A percentile compares a stretch with the other conserved stretches of the same genome.
Evolutionary conservation across 192 early-diverging fungal species (phyloP).

Genomic region (Radiomyces spectabilis): DNA sequence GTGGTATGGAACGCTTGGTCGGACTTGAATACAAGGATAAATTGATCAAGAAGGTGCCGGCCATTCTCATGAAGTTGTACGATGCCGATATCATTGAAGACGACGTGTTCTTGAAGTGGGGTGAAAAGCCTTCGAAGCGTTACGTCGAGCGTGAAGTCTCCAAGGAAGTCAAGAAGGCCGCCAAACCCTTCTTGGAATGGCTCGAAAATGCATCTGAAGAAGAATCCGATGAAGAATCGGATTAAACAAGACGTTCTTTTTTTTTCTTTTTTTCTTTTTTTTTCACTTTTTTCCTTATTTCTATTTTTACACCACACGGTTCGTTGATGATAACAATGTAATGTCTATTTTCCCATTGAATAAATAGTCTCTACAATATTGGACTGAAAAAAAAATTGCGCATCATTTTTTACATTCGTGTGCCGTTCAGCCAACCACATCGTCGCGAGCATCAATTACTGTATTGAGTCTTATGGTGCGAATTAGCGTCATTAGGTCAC

Average conservation of each 20-base stretch:
- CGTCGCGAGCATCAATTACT: no score
- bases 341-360: background rate
- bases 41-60: slow-evolving; percentile 57
- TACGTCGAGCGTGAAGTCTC: slow-evolving; percentile 78
- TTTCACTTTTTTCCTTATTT: background rate
- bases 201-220: slow-evolving; percentile 84
- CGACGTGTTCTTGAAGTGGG: slow-evolving; percentile 85
- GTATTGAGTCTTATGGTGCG: no score
- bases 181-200: slow-evolving; percentile 89
- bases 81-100: slow-evolving; percentile 89
- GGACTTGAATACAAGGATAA: slow-evolving; percentile 43
- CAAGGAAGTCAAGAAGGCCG: slow-evolving; percentile 78
- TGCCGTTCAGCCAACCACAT: no score
- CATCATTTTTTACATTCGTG: no score
- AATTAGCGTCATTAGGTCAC: no score
- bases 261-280: background rate
- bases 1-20: slow-evolving; percentile 86
- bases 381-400: no score
- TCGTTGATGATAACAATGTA: no score
- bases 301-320: background rate
- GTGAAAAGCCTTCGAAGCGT: slow-evolving; percentile 63
- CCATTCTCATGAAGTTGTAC: slow-evolving; percentile 84
- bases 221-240: slow-evolving; percentile 47
- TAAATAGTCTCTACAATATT: background rate
- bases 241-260: no score